Percentiles rank a stretch among this genome's conserved stretches.
These are phyloP conservation scores for Sedum album DNA, from an alignment of 164 flowering plant genomes.

Conservation along the genomic window DNA sequence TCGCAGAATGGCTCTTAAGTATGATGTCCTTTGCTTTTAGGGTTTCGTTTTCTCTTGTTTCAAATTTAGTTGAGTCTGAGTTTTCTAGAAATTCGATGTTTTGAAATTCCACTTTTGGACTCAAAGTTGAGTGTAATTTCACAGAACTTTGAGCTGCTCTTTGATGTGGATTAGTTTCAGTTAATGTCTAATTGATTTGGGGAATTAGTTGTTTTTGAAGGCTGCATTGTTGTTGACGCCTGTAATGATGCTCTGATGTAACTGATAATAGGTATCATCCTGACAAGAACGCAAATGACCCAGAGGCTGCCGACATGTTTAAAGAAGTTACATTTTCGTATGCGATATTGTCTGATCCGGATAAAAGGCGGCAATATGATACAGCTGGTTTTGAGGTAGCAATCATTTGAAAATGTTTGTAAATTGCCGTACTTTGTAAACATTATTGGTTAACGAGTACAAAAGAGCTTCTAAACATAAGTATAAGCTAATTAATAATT, in stretches of 20 bases:
- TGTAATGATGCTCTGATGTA: background rate
- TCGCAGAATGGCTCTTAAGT: constrained; percentile 10
- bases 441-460: background rate
- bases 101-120: background rate
- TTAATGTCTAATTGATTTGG: background rate
- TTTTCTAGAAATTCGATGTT: background rate
- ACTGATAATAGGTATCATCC: constrained; percentile 74
- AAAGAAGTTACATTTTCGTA: constrained; percentile 89
- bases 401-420: background rate
- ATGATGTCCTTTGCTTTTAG: background rate
- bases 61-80: background rate
- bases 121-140: no score
- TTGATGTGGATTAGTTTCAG: background rate
- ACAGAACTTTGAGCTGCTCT: background rate
- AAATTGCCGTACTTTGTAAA: background rate
- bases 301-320: constrained; percentile 84
- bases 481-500: no score
- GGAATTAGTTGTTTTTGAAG: background rate
- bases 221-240: background rate
- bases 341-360: constrained; percentile 80
- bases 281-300: constrained; percentile 97
- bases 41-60: background rate
- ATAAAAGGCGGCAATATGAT: constrained; percentile 82
- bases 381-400: constrained; percentile 89
- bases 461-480: background rate